These are phyloP conservation scores for Chenopodium berlandieri DNA, from an alignment of 148 eudicot genomes.

Conservation along the genomic window DNA sequence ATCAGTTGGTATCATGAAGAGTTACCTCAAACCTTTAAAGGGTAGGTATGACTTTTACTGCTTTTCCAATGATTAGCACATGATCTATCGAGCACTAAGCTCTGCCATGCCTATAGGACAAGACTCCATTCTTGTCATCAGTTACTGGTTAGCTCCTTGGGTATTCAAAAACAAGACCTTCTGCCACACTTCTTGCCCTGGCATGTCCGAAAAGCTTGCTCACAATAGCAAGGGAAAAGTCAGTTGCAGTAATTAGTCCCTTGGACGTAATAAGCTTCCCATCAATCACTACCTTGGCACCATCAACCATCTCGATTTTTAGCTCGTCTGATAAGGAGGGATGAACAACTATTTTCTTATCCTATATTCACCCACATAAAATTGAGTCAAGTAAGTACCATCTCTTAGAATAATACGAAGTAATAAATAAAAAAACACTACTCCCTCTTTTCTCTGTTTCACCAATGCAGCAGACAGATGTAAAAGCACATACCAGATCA, in stretches of 20 bases:
- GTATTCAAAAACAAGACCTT: constrained; percentile 83
- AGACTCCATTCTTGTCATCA: not conserved
- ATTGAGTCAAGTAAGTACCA: constrained; percentile 4
- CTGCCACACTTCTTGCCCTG: constrained; percentile 94
- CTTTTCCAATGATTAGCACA: not conserved
- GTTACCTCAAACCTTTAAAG: not conserved
- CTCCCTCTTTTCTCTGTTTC: not conserved
- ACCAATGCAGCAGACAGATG: not conserved
- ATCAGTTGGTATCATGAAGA: not conserved
- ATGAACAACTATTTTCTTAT: constrained; percentile 54
- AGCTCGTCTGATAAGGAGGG: constrained; percentile 43
- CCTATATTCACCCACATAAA: constrained; percentile 40
- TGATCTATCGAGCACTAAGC: not conserved
- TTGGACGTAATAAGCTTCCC: constrained; percentile 78
- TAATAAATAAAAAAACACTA: no score
- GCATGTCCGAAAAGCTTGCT: constrained; percentile 75
- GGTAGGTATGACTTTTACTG: not conserved
- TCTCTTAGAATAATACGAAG: not conserved
- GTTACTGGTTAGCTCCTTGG: constrained; percentile 35
- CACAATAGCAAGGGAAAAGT: constrained; percentile 80
- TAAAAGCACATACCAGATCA: not conserved
- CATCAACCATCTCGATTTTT: constrained; percentile 32
- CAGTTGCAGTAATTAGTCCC: constrained; percentile 60
- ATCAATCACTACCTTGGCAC: constrained; percentile 70
- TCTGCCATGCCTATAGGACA: not conserved